Base-by-base conservation (phyloP, 2,329 filamentous ascomycete species). In the Cladophialophora psammophila region DNA sequence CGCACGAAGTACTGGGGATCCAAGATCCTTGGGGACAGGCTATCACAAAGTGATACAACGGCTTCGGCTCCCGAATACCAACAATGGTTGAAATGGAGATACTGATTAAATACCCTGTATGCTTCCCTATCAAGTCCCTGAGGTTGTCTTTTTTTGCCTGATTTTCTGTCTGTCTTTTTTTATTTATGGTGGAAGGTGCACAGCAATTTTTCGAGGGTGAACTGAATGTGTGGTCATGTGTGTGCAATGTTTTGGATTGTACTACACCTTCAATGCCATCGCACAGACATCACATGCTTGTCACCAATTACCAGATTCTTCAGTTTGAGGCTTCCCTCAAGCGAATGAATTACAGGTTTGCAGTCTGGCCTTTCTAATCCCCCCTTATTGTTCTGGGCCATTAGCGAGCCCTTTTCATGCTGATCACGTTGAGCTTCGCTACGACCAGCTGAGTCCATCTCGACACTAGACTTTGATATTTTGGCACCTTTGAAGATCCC, bases 1-100 rank as follows among this genome's bases (percentile, higher is more conserved):
- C 18, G 18, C 18, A 55, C 52, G 52, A 55, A 55, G 52, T 55
- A 55, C 52, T 8, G 13, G 10, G 26, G 52, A 20, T 54, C 31
- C 5, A 35, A 34, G 3, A 35, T 20, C 34, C 52, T 35, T 55
- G 52, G 52, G 52, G 52, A 55, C 52, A 26, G 52, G 31, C 52
- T 55, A 55, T 31, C 31, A 55, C n/a, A 55, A 8, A 9, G n/a
- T 55, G 31, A 31, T 55, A 55, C 52, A 55, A 55, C 52, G 52
- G 52, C 52, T 55, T 55, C 52, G 34, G 31, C 52, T 34, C 31
- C 52, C 35, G 52, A 35, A 50, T 26, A 5, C 5, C 40, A 48
- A 50, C 45, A 50, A 26, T 12, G 45, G 15, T 45, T 10, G 45
- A 3, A 5, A 5, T 20, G 12, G 45, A 26, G 45, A 20, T 26